Evolutionary conservation across 2,329 filamentous ascomycete species (phyloP), one percentile per base, ranked within the genome.

Genomic region (Gaeumannomyces sp.): DNA sequence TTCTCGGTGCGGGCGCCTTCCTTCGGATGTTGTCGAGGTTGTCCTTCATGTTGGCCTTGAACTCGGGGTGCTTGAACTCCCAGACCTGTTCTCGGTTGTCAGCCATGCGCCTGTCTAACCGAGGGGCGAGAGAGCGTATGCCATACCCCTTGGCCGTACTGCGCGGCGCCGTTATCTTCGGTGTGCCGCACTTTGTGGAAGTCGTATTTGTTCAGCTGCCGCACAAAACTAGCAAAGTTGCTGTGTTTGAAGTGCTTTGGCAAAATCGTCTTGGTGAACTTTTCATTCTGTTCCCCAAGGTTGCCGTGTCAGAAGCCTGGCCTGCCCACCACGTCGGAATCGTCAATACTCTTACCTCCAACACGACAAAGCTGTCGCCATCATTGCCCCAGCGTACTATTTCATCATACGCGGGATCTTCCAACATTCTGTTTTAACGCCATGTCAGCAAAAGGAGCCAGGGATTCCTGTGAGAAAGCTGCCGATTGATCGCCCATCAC

Each of bases 241-340:
- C 92, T 96, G 79, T 98, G 95, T 78, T 99, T 99, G 83, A 99
- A 99, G 73, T 98, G 93, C 75, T 98, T 97, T 2, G 95, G 95
- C 22, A 99, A 86, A 71, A 99, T 96, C 56, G 91, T 90, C 76
- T 97, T 97, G 28, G 95, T 98, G 74, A 99, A 99, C 76, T 96
- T 97, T 76, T 98, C 94, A 76, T 96, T 96, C 94, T 97, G 75
- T 31, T 66, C 63, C 28, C 16, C 33, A 35, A 35, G 11, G 11
- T 35, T 27, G 28, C 59, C 63, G 27, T 53, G 69, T 72, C 67
- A 73, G 70, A 64, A 60, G 58, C n/a, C 53, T 10, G 56, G 19
- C 45, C 16, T 35, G 56, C 60, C 16, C 25, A 56, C 28, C 22
- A 38, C 27, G 27, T n/a, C 19, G 53, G 25, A 35, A 58, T n/a